These are phyloP conservation scores for Glycyrrhiza uralensis DNA, from an alignment of 306 rosid genomes.

Conservation along the genomic window DNA sequence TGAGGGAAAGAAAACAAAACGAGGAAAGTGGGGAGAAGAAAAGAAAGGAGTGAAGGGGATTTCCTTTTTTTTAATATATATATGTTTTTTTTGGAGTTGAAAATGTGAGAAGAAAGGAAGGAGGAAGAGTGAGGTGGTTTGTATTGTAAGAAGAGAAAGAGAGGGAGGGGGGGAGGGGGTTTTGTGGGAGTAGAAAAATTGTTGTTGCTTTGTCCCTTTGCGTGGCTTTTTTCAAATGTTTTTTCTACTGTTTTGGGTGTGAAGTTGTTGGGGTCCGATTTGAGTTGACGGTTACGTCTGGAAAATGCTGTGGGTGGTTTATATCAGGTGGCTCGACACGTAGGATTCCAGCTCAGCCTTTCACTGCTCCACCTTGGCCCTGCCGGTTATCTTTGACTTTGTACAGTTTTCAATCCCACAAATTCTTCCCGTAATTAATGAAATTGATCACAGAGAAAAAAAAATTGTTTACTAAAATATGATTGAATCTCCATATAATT, in stretches of 20 bases:
- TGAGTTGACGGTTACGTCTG: slow-evolving; percentile 35
- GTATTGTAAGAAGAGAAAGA: background rate
- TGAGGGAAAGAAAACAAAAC: slow-evolving; percentile 15
- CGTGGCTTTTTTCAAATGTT: slow-evolving; percentile 8
- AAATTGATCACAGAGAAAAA: too few relatives aligned
- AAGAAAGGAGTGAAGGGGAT: background rate
- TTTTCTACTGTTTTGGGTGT: slow-evolving; percentile 9
- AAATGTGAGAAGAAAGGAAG: background rate
- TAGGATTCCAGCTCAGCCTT: slow-evolving; percentile 11
- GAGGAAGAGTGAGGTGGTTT: too few relatives aligned
- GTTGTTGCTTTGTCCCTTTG: slow-evolving; percentile 19
- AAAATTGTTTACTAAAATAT: too few relatives aligned
- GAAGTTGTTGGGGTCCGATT: slow-evolving; percentile 14
- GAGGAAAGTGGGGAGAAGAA: slow-evolving; percentile 23
- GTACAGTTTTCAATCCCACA: background rate
- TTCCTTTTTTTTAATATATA: background rate
- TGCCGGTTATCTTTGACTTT: background rate
- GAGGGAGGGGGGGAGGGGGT: background rate
- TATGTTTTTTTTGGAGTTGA: background rate
- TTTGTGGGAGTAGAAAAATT: slow-evolving; percentile 13
- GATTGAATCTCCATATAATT: too few relatives aligned
- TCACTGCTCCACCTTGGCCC: background rate
- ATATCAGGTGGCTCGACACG: slow-evolving; percentile 3
- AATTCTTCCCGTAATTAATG: background rate
- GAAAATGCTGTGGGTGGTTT: slow-evolving; percentile 16